Base-by-base conservation (phyloP, 352 stramenopile genomes). In the Elongisporangium senticosum region DNA sequence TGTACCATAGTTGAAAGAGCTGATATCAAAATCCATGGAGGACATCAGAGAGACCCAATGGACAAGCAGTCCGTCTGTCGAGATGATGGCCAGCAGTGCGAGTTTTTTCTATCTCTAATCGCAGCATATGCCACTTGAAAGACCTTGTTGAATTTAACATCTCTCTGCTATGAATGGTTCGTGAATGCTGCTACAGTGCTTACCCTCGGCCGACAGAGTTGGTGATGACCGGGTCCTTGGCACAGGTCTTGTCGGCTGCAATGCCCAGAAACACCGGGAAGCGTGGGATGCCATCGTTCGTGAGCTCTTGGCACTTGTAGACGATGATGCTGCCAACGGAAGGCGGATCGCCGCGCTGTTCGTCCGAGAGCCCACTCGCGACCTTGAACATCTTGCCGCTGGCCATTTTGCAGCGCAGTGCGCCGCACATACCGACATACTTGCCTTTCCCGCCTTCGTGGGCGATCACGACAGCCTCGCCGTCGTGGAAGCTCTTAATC, bases 271-370 rank as follows among this genome's bases (percentile, higher is more conserved):
- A 93, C 23, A 86, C 74, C 0, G 83, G 83, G 68, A 93, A 93
- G 10, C 83, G 75, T 15, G 83, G 83, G 55, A 89, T 83, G 20
- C 73, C 71, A 58, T 75, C 75, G 54, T 77, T 77, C 53, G 79
- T 93, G 49, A 89, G 74, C 62, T 93, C 83, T 58, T 90, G 79
- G 40, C 77, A 93, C 59, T 88, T 88, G 72, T 90, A 90, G 65
- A 88, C 83, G 52, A 93, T 70, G 59, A 89, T 84, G n/a, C 67
- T 71, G 10, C 77, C 81, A 22, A 89, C 56, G 7, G 55, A 43
- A 1, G 81, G 77, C 17, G 81, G 81, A 1, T 74, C 60, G 33
- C 61, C 66, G 37, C 77, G 73, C 60, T 87, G 68, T 49, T 69
- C 52, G 57, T 90, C 79, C 24, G 77, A 89, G 11, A 92, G 67